phyloP scores from a whole-genome alignment of 2,329 filamentous ascomycete genomes.

The Colletotrichum zoysiae region DNA sequence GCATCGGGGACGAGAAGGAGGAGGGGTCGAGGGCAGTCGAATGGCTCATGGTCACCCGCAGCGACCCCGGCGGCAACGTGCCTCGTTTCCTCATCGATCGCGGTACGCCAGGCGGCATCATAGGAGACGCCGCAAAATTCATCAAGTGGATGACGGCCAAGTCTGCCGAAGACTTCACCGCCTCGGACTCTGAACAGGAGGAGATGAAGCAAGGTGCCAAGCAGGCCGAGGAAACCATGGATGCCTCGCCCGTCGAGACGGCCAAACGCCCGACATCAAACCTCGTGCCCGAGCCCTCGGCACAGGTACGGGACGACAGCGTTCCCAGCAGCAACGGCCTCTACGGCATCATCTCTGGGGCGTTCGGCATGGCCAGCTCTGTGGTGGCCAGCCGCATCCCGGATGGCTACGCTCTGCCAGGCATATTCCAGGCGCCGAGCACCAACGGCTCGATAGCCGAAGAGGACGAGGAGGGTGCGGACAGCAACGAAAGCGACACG shows the following conservation, averaged over 20 bases:
- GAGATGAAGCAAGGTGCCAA: slow-evolving; percentile 44
- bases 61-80: slow-evolving; percentile 89
- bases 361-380: slow-evolving; percentile 63
- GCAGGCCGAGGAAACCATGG: slow-evolving; percentile 48
- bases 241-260: slow-evolving; percentile 47
- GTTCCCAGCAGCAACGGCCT: slow-evolving; percentile 60
- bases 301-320: slow-evolving; percentile 46
- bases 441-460: slow-evolving; percentile 48
- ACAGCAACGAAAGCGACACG: slow-evolving; percentile 54
- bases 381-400: slow-evolving; percentile 57
- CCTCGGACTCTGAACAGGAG: slow-evolving; percentile 40
- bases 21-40: slow-evolving; percentile 69
- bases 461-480: slow-evolving; percentile 48
- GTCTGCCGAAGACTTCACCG: slow-evolving; percentile 51
- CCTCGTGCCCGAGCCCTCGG: slow-evolving; percentile 42
- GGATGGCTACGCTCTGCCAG: slow-evolving; percentile 44
- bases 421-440: slow-evolving; percentile 47
- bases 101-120: slow-evolving; percentile 84
- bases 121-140: slow-evolving; percentile 84
- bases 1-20: slow-evolving; percentile 47
- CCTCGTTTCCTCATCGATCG: slow-evolving; percentile 93
- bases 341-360: slow-evolving; percentile 68
- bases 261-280: slow-evolving; percentile 52
- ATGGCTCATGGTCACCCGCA: slow-evolving; percentile 93
- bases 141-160: slow-evolving; percentile 75